A percentile compares a stretch with the other conserved stretches of the same genome.
Evolutionary conservation across 495 filamentous ascomycete genomes (phyloP).

Genomic region (Penicillium verhagenii): DNA sequence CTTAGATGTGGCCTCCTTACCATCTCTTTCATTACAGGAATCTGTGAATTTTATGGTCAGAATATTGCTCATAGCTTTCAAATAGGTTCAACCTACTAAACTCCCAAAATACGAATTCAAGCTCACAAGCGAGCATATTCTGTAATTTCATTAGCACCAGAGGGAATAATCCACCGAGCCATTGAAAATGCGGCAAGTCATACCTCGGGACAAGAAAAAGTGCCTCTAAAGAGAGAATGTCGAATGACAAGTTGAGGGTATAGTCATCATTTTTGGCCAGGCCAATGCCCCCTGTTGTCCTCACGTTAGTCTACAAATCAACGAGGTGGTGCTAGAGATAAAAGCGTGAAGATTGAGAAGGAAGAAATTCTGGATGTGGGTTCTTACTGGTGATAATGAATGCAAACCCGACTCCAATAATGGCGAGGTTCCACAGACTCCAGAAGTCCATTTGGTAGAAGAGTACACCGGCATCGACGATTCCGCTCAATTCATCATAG

Average conservation of each 20-base stretch:
- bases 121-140: slow-evolving; percentile 83
- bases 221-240: slow-evolving; percentile 84
- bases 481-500: slow-evolving; percentile 82
- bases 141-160: slow-evolving; percentile 29
- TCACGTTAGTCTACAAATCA: slow-evolving; percentile 7
- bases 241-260: slow-evolving; percentile 77
- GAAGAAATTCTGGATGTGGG: slow-evolving; percentile 2
- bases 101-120: slow-evolving; percentile 91
- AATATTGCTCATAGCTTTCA: slow-evolving; percentile 2
- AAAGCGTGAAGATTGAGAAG: neutral
- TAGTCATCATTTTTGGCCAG: slow-evolving; percentile 57
- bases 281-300: slow-evolving; percentile 63
- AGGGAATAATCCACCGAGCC: slow-evolving; percentile 5
- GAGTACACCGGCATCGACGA: slow-evolving; percentile 74
- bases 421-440: slow-evolving; percentile 84
- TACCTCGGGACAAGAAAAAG: slow-evolving; percentile 83
- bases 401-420: slow-evolving; percentile 75
- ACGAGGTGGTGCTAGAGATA: neutral
- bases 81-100: slow-evolving; percentile 44
- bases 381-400: slow-evolving; percentile 71
- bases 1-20: slow-evolving; percentile 28
- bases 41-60: slow-evolving; percentile 42
- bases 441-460: slow-evolving; percentile 90
- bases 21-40: slow-evolving; percentile 90
- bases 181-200: slow-evolving; percentile 11